Base-by-base conservation (phyloP, 192 early-diverging fungal species). In the Entomortierella beljakovae region DNA sequence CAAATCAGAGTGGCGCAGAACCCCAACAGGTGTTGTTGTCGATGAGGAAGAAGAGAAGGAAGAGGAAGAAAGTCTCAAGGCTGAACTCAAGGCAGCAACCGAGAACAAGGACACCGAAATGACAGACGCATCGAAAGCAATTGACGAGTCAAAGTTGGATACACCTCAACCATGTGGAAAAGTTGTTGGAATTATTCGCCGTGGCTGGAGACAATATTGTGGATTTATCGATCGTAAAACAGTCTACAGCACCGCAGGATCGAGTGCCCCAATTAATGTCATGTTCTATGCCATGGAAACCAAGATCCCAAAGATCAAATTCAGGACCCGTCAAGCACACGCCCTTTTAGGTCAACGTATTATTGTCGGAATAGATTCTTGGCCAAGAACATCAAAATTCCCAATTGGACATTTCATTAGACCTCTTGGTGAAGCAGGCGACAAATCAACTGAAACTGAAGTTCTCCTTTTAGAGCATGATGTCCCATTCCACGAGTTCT, bases 381-480 rank as follows among this genome's bases (percentile, higher is more conserved):
- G 98, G 98, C 87, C 89, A 15, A 88, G 83, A 61, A 89, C 91
- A 50, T 94, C 95, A 8, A 73, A 82, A 69, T 93, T 91, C 64
- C 97, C 98, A 6, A 73, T 85, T 31, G 98, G 98, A 28, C 98
- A 99, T 71, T 99, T 96, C 84, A 95, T 99, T 31, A 87, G 92
- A 33, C 87, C 90, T 0, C 76, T 99, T 59, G 98, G 98, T 50
- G 86, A 90, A n/a, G 94, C 98, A 40, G 96, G 95, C n/a, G 97
- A 98, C 81, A 88, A 91, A 73, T 90, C 88, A 9, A 98, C 98
- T 0, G 98, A 99, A 73, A 99, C 97, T 0, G 95, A 99, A 69
- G 96, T 99, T 23, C 86, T 99, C 31, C 70, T 99, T 66, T 85
- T 98, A 55, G 98, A 99, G 83, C 95, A 98, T 75, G 96, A 97